Percentiles rank a stretch among this genome's conserved stretches.
Evolutionary conservation across 2,329 filamentous ascomycete species (phyloP).

Genomic region (Beauveria sp.): DNA sequence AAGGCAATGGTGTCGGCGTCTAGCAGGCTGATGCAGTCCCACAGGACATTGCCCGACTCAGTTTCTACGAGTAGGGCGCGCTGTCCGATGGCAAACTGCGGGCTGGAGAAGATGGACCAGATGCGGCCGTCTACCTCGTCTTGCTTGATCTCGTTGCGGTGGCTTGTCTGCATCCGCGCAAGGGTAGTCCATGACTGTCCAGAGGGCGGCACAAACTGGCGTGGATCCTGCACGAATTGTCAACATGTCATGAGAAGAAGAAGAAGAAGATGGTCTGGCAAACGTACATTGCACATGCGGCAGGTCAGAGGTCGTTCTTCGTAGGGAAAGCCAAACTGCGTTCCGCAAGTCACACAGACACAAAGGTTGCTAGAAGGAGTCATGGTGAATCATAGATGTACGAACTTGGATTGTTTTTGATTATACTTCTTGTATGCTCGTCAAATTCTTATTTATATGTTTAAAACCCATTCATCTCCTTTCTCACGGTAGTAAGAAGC

Average conservation of each 20-base stretch:
- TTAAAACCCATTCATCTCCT: not conserved
- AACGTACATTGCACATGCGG: slow-evolving; percentile 54
- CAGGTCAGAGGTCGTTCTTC: slow-evolving; percentile 44
- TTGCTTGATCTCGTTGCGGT: slow-evolving; percentile 48
- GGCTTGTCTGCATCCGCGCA: slow-evolving; percentile 30
- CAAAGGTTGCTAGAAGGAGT: not conserved
- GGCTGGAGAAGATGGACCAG: slow-evolving; percentile 40
- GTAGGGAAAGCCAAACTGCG: slow-evolving; percentile 47
- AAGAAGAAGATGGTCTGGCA: too few species aligned
- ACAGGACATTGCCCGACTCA: slow-evolving; percentile 62
- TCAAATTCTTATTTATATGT: not conserved
- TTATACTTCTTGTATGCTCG: not conserved
- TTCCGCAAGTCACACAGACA: slow-evolving; percentile 62
- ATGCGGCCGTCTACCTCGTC: slow-evolving; percentile 37
- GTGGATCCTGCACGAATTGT: slow-evolving; percentile 38
- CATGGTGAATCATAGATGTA: not conserved
- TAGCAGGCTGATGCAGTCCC: slow-evolving; percentile 68
- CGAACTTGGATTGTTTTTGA: too few species aligned
- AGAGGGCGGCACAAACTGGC: slow-evolving; percentile 56
- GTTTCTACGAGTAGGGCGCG: slow-evolving; percentile 63
- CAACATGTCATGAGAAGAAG: too few species aligned
- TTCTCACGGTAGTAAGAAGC: not conserved
- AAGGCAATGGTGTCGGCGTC: slow-evolving; percentile 53
- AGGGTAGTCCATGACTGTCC: slow-evolving; percentile 57
- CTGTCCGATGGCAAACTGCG: slow-evolving; percentile 67